Percentiles rank a stretch among this genome's conserved stretches.
phyloP scores from a whole-genome alignment of 805 yeast genomes.

The Pichia thaimueangensis region DNA sequence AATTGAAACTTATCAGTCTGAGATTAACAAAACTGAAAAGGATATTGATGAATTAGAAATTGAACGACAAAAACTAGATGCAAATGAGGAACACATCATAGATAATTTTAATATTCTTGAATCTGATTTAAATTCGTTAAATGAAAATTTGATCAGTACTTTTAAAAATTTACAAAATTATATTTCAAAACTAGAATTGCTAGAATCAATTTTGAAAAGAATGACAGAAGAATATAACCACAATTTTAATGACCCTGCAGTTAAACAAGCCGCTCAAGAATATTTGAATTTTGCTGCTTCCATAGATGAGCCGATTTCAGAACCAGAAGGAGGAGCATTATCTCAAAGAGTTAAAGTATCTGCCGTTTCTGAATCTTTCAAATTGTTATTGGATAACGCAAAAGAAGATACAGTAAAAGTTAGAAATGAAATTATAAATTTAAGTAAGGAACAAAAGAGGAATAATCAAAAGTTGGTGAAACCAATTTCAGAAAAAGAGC shows the following conservation, averaged over 20 bases:
- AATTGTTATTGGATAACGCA: background rate
- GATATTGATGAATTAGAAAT: constrained; percentile 19
- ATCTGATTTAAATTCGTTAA: constrained; percentile 14
- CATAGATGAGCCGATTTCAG: background rate
- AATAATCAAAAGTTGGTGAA: background rate
- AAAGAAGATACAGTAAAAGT: background rate
- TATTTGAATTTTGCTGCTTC: constrained; percentile 42
- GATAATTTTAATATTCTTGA: constrained; percentile 6
- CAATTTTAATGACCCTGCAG: constrained; percentile 82
- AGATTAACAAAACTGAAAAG: constrained; percentile 23
- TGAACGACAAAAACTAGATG: background rate
- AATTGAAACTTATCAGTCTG: background rate
- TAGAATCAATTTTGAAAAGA: constrained; percentile 43
- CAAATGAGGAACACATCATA: background rate
- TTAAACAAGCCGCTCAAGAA: constrained; percentile 59
- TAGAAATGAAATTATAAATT: constrained; percentile 1
- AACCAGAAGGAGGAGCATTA: background rate
- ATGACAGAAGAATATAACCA: constrained; percentile 64
- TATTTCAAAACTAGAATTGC: constrained; percentile 5
- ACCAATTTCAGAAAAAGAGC: background rate
- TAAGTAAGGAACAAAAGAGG: background rate
- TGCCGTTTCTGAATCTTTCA: background rate
- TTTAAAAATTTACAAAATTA: background rate
- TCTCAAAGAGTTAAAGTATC: background rate
- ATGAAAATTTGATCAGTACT: constrained; percentile 6